phyloP scores from a whole-genome alignment of 306 rosid genomes.

The Notholithocarpus densiflorus region DNA sequence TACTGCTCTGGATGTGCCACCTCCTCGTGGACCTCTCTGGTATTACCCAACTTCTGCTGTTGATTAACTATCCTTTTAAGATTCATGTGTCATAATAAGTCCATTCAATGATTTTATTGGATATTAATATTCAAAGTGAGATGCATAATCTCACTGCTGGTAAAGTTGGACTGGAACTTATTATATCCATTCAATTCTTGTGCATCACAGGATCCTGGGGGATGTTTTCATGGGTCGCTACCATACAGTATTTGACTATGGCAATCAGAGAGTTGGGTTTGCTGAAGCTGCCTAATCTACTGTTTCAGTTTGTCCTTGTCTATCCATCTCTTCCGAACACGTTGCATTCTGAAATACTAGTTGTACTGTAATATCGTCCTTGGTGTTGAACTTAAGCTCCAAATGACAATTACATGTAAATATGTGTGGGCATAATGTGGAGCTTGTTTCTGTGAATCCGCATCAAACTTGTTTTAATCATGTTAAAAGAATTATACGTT shows the following conservation, averaged over 20 bases:
- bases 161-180: neutral
- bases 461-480: neutral
- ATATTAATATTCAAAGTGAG: neutral
- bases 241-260: slow-evolving; percentile 66
- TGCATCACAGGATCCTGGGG: slow-evolving; percentile 58
- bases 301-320: neutral
- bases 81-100: neutral
- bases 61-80: neutral
- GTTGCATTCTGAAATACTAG: neutral
- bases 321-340: neutral
- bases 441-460: neutral
- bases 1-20: slow-evolving; percentile 57
- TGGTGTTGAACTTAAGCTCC: neutral
- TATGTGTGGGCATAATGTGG: neutral
- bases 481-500: neutral
- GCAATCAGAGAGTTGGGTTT: slow-evolving; percentile 57
- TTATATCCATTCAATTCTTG: neutral
- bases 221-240: slow-evolving; percentile 73
- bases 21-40: slow-evolving; percentile 77
- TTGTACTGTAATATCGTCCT: neutral
- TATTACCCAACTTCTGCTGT: slow-evolving; percentile 4
- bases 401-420: slow-evolving; percentile 16
- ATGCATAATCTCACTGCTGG: neutral
- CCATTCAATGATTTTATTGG: neutral
- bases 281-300: slow-evolving; percentile 57